Evolutionary conservation across 2,329 filamentous ascomycete species (phyloP), one percentile per base, ranked within the genome.

Genomic region (Davidsoniella eucalypti): DNA sequence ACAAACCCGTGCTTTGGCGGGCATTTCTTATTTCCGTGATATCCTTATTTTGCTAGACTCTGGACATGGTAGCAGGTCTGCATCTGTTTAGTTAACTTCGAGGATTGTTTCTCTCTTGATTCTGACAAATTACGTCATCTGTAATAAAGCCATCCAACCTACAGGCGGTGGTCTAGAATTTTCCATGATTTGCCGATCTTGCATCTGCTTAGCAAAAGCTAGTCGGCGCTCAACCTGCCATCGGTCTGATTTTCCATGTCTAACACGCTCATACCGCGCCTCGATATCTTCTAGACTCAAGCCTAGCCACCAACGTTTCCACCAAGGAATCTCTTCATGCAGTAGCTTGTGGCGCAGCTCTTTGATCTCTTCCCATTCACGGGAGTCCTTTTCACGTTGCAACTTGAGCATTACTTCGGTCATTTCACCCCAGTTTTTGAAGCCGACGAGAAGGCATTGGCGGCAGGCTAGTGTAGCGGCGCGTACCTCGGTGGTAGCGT

Each of bases 401-500:
- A 69, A 68, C 12, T 50, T 38, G 7, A 50, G 26, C 51, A 53
- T 53, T 5, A 47, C 51, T 18, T 50, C 44, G 17, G 92, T 80
- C 83, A 96, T 96, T 25, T 71, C 73, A 44, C 75, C 74, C 88
- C 88, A 94, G 61, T 94, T 93, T 5, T 75, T 72, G 1, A 94
- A 69, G 0, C 85, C 85, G 2, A 83, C 78, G 52, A 76, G 69
- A 5, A 94, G 72, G 60, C 90, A 95, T 56, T 90, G 75, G 33
- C 75, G 75, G 61, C 88, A 94, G 38, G 76, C 78, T 55, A 74
- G 72, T 44, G 59, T 61, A 14, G 62, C 58, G 3, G 56, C 53
- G 29, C 57, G 60, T 41, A 64, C 58, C 4, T 56, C 54, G 3
- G 51, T 50, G 3, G 44, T 45, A 21, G 43, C 49, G 17, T 41